A percentile compares a stretch with the other conserved stretches of the same genome.
These are phyloP conservation scores for Candida silvicultrix DNA, from an alignment of 805 yeast genomes.

Conservation along the genomic window DNA sequence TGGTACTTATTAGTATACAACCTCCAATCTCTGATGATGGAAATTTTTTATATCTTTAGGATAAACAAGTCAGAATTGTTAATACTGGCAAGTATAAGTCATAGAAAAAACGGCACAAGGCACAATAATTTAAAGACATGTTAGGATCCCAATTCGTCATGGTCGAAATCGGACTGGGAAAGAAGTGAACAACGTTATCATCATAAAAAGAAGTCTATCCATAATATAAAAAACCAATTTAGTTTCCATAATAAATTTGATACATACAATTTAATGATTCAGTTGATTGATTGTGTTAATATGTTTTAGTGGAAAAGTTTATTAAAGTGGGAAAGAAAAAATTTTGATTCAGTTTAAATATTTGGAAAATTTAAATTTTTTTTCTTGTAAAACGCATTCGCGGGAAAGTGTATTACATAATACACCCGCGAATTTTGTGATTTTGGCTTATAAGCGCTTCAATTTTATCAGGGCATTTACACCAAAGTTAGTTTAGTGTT, in stretches of 20 bases:
- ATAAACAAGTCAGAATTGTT: conserved; percentile 47
- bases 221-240: conserved; percentile 3
- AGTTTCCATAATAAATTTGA: background rate
- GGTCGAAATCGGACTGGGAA: conserved; percentile 90
- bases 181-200: conserved; percentile 64
- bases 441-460: too few relatives aligned
- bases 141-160: conserved; percentile 74
- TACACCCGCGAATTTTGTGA: background rate
- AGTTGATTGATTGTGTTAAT: too few relatives aligned
- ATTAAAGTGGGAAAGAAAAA: too few relatives aligned
- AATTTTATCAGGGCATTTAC: too few relatives aligned
- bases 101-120: conserved; percentile 28
- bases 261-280: background rate
- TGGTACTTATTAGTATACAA: background rate
- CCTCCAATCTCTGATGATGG: too few relatives aligned
- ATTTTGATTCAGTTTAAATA: too few relatives aligned
- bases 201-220: too few relatives aligned
- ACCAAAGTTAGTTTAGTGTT: too few relatives aligned
- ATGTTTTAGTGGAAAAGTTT: too few relatives aligned
- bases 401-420: too few relatives aligned
- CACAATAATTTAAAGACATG: conserved; percentile 24
- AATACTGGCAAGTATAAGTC: conserved; percentile 89
- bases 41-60: background rate
- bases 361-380: too few relatives aligned
- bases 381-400: too few relatives aligned